phyloP scores from a whole-genome alignment of 2,329 filamentous ascomycete genomes.

The Alternaria sp. region DNA sequence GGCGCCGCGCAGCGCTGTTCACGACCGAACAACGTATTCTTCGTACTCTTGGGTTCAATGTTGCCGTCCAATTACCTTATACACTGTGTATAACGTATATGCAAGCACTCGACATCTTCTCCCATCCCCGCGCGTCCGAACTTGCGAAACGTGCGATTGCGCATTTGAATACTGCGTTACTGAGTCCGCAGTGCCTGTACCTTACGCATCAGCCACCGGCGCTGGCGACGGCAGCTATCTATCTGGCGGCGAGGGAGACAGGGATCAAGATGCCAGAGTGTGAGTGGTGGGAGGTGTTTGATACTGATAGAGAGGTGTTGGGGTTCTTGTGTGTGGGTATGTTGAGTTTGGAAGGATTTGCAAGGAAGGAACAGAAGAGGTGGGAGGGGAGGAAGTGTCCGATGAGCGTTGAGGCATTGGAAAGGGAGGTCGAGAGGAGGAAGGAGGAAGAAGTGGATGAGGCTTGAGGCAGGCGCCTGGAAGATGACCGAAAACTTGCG shows the following conservation, averaged over 20 bases:
- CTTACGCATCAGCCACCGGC: conserved; percentile 89
- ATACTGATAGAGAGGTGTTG: conserved; percentile 91
- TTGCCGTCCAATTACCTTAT: conserved; percentile 85
- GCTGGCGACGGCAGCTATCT: conserved; percentile 87
- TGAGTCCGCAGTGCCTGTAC: conserved; percentile 89
- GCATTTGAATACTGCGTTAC: conserved; percentile 84
- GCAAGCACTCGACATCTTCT: conserved; percentile 80
- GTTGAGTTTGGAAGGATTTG: conserved; percentile 78
- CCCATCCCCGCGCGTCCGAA: conserved; percentile 52
- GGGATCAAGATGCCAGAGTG: conserved; percentile 80
- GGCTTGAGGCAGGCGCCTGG: background rate
- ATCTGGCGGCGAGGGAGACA: conserved; percentile 82
- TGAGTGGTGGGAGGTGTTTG: conserved; percentile 98
- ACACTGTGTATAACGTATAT: conserved; percentile 89
- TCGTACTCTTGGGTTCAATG: conserved; percentile 79
- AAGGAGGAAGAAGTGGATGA: conserved; percentile 6
- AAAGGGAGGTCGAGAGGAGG: conserved; percentile 66
- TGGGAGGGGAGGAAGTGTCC: conserved; percentile 63
- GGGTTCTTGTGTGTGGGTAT: conserved; percentile 91
- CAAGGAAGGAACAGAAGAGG: conserved; percentile 65
- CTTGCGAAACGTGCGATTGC: conserved; percentile 73
- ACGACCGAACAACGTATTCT: conserved; percentile 81
- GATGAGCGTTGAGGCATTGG: conserved; percentile 66
- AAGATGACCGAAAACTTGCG: background rate
- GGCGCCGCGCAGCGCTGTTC: conserved; percentile 68